Conservation (phyloP, 176 grass and related monocot genomes). For the Oryza meridionalis region DNA sequence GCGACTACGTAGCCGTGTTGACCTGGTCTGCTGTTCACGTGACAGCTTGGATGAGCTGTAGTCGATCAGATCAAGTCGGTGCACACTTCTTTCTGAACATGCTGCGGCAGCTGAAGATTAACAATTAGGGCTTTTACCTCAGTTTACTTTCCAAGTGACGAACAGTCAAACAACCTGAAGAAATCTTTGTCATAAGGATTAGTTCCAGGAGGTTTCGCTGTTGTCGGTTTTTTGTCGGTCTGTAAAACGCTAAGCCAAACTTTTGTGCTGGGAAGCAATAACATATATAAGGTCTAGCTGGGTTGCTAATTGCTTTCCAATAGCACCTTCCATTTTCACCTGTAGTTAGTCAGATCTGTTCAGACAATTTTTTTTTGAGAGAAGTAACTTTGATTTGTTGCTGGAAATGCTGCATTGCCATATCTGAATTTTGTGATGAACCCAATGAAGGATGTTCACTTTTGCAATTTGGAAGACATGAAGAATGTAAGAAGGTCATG, state of each 20-base stretch:
- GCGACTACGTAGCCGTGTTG: too few species aligned
- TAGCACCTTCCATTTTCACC: too few species aligned
- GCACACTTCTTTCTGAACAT: slow-evolving; percentile 2
- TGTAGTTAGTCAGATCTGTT: neutral
- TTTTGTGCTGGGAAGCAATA: neutral
- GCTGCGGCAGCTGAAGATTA: neutral
- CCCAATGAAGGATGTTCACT: neutral
- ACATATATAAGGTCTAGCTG: too few species aligned
- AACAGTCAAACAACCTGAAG: too few species aligned
- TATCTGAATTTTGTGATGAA: neutral
- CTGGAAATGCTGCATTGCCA: neutral
- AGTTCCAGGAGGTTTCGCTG: neutral
- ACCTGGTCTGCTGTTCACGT: too few species aligned
- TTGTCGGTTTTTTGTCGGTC: neutral
- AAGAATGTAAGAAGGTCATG: neutral
- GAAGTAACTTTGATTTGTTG: neutral
- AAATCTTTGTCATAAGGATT: neutral
- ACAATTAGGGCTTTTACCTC: neutral
- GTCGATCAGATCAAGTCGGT: slow-evolving; percentile 27
- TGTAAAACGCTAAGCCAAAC: neutral
- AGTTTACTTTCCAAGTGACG: too few species aligned
- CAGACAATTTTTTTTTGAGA: neutral
- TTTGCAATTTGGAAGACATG: neutral
- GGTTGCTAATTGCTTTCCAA: neutral
- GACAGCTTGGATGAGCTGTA: slow-evolving; percentile 52